phyloP scores from a whole-genome alignment of 805 yeast genomes.

The Yamadazyma tumulicola region DNA sequence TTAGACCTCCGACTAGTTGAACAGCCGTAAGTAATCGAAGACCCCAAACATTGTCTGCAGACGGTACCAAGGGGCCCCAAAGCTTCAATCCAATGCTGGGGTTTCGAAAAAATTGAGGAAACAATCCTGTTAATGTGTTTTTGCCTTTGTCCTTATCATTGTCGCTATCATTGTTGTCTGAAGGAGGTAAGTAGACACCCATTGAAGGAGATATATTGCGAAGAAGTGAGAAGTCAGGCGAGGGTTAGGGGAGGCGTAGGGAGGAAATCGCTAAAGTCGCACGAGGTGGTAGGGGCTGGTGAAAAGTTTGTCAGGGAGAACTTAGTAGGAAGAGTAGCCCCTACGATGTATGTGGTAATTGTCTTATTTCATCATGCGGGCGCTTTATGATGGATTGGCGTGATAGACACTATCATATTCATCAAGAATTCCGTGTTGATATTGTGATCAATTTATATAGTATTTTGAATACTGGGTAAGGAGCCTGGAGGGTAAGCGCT shows the following conservation, averaged over 20 bases:
- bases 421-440: too few species aligned
- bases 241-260: too few species aligned
- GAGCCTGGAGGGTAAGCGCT: too few species aligned
- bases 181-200: conserved; percentile 38
- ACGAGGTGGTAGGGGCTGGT: not conserved
- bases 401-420: too few species aligned
- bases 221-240: too few species aligned
- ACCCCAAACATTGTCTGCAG: conserved; percentile 59
- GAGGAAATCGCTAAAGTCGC: too few species aligned
- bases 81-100: conserved; percentile 59
- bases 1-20: conserved; percentile 51
- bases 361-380: too few species aligned
- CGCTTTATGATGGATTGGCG: too few species aligned
- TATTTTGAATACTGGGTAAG: too few species aligned
- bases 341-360: too few species aligned
- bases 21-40: conserved; percentile 48
- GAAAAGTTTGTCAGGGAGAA: not conserved
- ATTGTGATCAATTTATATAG: too few species aligned
- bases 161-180: conserved; percentile 14
- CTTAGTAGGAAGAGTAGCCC: not conserved
- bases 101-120: conserved; percentile 11
- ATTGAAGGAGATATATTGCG: conserved; percentile 10
- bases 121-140: conserved; percentile 1
- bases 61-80: conserved; percentile 75
- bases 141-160: conserved; percentile 4